Base-by-base conservation (phyloP, 345 rosid genomes). In the Viola odorata region DNA sequence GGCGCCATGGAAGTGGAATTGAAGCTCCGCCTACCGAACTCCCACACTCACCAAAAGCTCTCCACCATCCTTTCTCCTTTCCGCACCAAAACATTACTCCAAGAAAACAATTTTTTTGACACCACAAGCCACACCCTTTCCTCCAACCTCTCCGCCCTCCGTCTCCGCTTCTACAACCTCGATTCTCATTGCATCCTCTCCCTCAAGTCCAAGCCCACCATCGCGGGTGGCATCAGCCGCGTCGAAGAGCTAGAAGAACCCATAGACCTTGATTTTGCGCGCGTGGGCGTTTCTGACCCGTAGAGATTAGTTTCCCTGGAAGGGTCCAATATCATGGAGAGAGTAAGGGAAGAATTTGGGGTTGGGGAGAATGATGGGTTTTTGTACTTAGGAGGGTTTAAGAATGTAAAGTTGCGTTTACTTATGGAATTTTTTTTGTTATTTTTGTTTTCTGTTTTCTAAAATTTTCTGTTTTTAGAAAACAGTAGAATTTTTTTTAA, bases 61-160 rank as follows among this genome's bases (percentile, higher is more conserved):
- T 61, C 75, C 8, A 8, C 63, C 15, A 5, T 66, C 57, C 76
- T 72, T 60, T 61, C 71, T 12, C 57, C 76, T 9, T 62, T 40
- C 68, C 68, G 38, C 55, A 14, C n/a, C 63, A 23, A 57, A 72
- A 72, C 64, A 9, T 44, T 60, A 7, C 15, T 44, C 42, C 76
- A 72, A 50, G 71, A 72, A 45, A 72, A 72, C 60, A 37, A 61
- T 54, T 72, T 72, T 17, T 72, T 72, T 56, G 76, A 72, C 71
- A 57, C 68, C 14, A 6, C 10, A 1, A 38, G 45, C 14, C 52
- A 63, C 67, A 66, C 57, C 6, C 71, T 72, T 42, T 38, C 76
- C 37, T 51, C 68, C 15, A 57, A 52, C 45, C 67, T 61, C 61
- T 39, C 71, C 39, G 64, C 52, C 41, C 71, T 72, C 36, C 71